A percentile compares a stretch with the other conserved stretches of the same genome.
phyloP scores from a whole-genome alignment of 2,329 filamentous ascomycete genomes.

The Drechslerella coelobrocha region DNA sequence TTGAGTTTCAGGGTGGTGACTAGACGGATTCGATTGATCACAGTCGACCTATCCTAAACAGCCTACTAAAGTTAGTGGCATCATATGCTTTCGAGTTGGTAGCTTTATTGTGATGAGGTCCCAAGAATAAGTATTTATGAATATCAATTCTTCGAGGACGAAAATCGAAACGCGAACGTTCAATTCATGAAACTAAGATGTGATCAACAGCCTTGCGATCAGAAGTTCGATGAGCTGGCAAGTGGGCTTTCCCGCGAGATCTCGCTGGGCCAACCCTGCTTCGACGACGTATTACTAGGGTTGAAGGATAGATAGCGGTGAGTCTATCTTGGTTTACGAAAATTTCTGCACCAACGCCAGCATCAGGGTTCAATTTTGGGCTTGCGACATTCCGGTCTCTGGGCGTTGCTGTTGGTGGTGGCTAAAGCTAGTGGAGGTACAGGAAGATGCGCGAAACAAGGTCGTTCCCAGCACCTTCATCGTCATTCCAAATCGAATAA shows the following conservation, averaged over 20 bases:
- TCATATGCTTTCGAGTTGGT: too few relatives aligned
- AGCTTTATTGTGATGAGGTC: too few relatives aligned
- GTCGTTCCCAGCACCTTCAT: neutral
- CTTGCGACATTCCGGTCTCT: neutral
- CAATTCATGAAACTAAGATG: neutral
- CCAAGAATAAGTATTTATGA: neutral
- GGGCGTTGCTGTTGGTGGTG: neutral
- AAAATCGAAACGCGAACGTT: neutral
- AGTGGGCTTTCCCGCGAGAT: neutral
- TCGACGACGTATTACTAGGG: neutral
- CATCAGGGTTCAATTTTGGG: neutral
- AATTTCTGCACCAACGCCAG: neutral
- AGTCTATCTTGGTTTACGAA: neutral
- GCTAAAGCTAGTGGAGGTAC: slow-evolving; percentile 2
- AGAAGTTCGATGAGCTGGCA: neutral
- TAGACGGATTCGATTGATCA: too few relatives aligned
- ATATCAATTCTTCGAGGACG: neutral
- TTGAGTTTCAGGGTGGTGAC: too few relatives aligned
- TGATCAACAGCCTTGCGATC: neutral
- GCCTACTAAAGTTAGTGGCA: too few relatives aligned
- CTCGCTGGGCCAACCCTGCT: neutral
- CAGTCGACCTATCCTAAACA: too few relatives aligned
- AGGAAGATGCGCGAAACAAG: neutral
- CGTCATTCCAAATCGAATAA: neutral
- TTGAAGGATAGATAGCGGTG: neutral